Conservation (phyloP, 2,329 filamentous ascomycete species). For the Aspergillus luchuensis region DNA sequence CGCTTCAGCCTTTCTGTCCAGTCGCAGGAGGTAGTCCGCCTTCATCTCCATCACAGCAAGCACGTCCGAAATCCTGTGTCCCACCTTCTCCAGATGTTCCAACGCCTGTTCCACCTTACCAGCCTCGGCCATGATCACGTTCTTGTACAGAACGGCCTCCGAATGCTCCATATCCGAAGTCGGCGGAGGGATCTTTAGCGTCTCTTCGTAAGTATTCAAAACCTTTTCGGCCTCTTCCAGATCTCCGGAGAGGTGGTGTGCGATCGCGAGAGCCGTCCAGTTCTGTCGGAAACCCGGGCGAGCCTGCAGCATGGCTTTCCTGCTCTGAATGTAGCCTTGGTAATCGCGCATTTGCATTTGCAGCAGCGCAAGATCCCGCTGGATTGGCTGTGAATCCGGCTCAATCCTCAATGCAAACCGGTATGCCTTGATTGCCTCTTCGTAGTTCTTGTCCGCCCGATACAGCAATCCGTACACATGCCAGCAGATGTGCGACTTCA, state of each 20-base stretch:
- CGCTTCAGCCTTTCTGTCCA: conserved; percentile 78
- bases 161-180: conserved; percentile 87
- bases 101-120: conserved; percentile 81
- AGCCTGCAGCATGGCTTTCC: conserved; percentile 82
- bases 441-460: conserved; percentile 93
- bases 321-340: conserved; percentile 86
- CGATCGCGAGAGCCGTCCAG: conserved; percentile 96
- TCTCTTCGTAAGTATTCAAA: conserved; percentile 88
- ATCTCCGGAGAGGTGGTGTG: conserved; percentile 87
- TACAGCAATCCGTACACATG: conserved; percentile 97
- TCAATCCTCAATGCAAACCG: conserved; percentile 92
- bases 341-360: conserved; percentile 98
- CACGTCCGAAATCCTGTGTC: conserved; percentile 78
- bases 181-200: conserved; percentile 76
- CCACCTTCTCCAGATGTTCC: conserved; percentile 77
- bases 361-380: conserved; percentile 86
- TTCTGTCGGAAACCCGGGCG: conserved; percentile 82
- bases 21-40: conserved; percentile 78
- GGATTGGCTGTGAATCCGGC: conserved; percentile 91
- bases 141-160: conserved; percentile 93
- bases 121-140: conserved; percentile 85
- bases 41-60: conserved; percentile 81
- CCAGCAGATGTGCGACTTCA: conserved; percentile 99
- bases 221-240: conserved; percentile 85
- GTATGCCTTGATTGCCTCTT: conserved; percentile 99